Base-by-base conservation (phyloP, 2,329 filamentous ascomycete genomes). In the Pyrenophora seminiperda region DNA sequence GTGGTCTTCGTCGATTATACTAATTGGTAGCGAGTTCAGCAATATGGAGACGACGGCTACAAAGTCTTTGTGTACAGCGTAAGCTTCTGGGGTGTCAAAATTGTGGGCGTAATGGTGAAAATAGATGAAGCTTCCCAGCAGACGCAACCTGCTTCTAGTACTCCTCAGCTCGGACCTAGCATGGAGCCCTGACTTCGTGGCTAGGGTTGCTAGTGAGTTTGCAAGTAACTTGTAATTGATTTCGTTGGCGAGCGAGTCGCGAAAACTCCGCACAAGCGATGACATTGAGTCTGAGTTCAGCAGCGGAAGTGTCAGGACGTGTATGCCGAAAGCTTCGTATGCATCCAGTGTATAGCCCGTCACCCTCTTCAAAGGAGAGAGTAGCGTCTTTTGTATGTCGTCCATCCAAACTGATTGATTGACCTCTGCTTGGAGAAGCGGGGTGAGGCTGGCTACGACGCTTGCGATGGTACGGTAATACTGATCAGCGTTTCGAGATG, bases 61-160 rank as follows among this genome's bases (percentile, higher is more conserved):
- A 59, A 84, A 85, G 22, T 79, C 78, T 42, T 77, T 74, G 57
- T 83, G 79, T 24, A 78, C 65, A 7, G 76, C 55, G 70, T 75
- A 70, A 62, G 73, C 54, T 65, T 73, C 52, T 18, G 69, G 61
- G n/a, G 58, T 66, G 44, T 70, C 50, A 58, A 71, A 70, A 42
- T 71, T 71, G 68, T 78, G 69, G n/a, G 76, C 76, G 59, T 77
- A 74, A 30, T 76, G 76, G 54, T 83, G 78, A 59, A 84, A 80
- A 64, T 77, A 85, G 39, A 87, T 82, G 53, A 86, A 79, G 54
- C 83, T 80, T 18, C 81, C 78, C 33, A 87, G 73, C 7, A 87
- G 72, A 76, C 83, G 85, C 14, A 85, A 66, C 13, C 79, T 77
- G 50, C 70, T 71, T 33, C 76, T 70, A 7, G 67, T 65, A 51